These are phyloP conservation scores for Hibiscus mutabilis DNA, from an alignment of 345 rosid species.

Conservation along the genomic window DNA sequence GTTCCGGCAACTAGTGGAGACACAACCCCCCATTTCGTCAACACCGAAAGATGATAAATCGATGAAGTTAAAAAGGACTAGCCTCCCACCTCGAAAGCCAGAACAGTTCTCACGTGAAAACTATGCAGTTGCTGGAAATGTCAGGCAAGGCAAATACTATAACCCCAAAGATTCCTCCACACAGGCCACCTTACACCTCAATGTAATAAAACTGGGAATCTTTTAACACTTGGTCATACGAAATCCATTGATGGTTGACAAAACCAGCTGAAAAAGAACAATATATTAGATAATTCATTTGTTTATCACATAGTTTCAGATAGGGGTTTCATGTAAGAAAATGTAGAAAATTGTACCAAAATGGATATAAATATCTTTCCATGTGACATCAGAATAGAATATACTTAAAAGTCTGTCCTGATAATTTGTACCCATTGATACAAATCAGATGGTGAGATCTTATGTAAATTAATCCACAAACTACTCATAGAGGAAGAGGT, in stretches of 20 bases:
- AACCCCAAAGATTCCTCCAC: constrained; percentile 39
- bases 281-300: constrained; percentile 32
- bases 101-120: constrained; percentile 37
- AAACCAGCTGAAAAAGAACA: constrained; percentile 46
- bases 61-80: constrained; percentile 12
- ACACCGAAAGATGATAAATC: constrained; percentile 29
- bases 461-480: too few species aligned
- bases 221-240: constrained; percentile 35
- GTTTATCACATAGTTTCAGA: constrained; percentile 29
- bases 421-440: not conserved
- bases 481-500: too few species aligned
- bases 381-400: constrained; percentile 66
- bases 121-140: constrained; percentile 20
- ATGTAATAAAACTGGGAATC: constrained; percentile 7
- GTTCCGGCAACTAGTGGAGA: not conserved
- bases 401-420: constrained; percentile 45
- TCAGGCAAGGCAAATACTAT: constrained; percentile 25
- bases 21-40: constrained; percentile 20
- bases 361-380: constrained; percentile 32
- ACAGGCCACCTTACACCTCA: constrained; percentile 23
- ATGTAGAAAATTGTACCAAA: constrained; percentile 27
- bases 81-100: constrained; percentile 21
- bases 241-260: constrained; percentile 25
- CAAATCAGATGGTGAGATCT: constrained; percentile 24
- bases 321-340: constrained; percentile 20